phyloP scores from a whole-genome alignment of 768 basidiomycete species.

The Leucosporidium creatinivorum region DNA sequence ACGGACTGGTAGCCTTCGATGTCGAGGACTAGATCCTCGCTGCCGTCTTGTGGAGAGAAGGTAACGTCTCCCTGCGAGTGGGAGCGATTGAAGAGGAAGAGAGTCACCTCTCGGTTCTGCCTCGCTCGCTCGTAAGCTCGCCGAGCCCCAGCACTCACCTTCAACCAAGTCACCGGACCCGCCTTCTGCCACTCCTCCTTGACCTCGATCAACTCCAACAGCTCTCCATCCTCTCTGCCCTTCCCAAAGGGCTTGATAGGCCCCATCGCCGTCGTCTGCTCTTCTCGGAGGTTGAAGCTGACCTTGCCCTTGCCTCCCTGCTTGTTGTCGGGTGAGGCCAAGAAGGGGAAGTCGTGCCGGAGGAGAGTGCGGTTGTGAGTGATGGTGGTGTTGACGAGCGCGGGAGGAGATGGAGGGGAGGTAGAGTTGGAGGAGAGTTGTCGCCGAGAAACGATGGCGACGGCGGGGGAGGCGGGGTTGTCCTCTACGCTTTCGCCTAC shows the following conservation, averaged over 20 bases:
- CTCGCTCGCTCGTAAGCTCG: no score
- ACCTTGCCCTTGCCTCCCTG: no score
- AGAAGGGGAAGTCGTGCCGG: conserved; percentile 22
- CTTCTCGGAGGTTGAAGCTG: conserved; percentile 18
- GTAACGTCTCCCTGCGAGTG: neutral
- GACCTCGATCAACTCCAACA: conserved; percentile 2
- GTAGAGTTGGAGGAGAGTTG: neutral
- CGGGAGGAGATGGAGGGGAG: no score
- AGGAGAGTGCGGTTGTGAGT: conserved; percentile 20
- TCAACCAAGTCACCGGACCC: conserved; percentile 17
- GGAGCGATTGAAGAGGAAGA: no score
- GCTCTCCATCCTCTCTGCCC: conserved; percentile 9
- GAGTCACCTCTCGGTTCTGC: no score
- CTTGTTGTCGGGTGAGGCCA: neutral
- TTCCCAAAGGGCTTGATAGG: neutral
- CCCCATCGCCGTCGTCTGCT: conserved; percentile 14
- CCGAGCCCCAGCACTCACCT: conserved; percentile 1
- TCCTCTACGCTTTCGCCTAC: neutral
- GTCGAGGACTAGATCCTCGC: conserved; percentile 18
- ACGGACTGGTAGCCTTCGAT: conserved; percentile 36
- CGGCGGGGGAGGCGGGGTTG: neutral
- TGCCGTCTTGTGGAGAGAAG: neutral
- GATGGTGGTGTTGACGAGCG: neutral
- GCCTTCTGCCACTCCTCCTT: conserved; percentile 24
- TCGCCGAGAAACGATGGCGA: neutral